phyloP scores from a whole-genome alignment of 2,329 filamentous ascomycete species.

The Zymoseptoria tritici region DNA sequence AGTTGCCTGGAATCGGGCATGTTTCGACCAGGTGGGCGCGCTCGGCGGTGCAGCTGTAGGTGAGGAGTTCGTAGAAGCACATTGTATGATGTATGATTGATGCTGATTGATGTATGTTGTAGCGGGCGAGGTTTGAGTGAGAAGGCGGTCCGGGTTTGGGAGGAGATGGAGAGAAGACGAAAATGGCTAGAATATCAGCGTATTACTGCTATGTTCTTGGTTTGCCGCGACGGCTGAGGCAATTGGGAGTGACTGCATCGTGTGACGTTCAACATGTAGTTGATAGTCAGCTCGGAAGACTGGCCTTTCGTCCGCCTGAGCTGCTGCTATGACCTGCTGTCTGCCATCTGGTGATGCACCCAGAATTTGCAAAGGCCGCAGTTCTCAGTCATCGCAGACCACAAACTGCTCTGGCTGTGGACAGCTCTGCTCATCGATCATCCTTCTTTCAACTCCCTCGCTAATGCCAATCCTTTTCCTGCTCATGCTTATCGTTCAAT shows the following conservation, averaged over 20 bases:
- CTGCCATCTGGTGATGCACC: too few species aligned
- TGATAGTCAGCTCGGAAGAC: neutral
- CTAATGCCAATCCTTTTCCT: slow-evolving; percentile 5
- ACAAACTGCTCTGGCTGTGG: too few species aligned
- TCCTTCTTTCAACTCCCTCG: neutral
- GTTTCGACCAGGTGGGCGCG: slow-evolving; percentile 5
- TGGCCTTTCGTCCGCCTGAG: too few species aligned
- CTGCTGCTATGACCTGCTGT: too few species aligned
- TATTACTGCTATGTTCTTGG: neutral
- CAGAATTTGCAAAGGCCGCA: too few species aligned
- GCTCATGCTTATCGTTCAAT: neutral
- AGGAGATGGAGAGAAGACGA: neutral
- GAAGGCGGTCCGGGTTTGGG: neutral
- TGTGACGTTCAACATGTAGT: neutral
- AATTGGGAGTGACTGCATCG: neutral
- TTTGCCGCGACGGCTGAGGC: neutral
- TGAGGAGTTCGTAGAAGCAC: slow-evolving; percentile 10
- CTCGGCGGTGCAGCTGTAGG: slow-evolving; percentile 12
- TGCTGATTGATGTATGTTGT: neutral
- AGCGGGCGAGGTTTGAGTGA: neutral
- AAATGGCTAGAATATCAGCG: neutral
- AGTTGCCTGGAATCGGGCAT: slow-evolving; percentile 4
- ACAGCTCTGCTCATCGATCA: neutral
- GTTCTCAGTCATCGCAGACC: too few species aligned
- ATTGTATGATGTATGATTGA: slow-evolving; percentile 1